Base-by-base conservation (phyloP, 1,284 basidiomycete species). In the Microbotryomycetes sp. region DNA sequence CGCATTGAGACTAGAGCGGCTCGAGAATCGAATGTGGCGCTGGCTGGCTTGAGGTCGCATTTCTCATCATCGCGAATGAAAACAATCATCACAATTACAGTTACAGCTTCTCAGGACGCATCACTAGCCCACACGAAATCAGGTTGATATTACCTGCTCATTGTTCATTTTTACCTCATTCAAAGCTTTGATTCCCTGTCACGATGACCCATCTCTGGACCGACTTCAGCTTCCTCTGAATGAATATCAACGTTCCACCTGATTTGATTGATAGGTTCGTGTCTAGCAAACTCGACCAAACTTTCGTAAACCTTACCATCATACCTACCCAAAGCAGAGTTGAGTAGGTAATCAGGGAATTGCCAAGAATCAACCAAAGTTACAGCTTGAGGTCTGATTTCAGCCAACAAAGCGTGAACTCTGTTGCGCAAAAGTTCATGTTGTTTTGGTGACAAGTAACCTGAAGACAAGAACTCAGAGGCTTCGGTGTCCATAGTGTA, bases 391-490 rank as follows among this genome's bases (percentile, higher is more conserved):
- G 76, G 76, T 5, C 76, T 64, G 26, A 77, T 57, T 52, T 71
- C 68, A 19, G 72, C 71, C 59, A 77, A 69, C 54, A 75, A 69
- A 56, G 73, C 74, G 63, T 76, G 73, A 28, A 75, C 70, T 54
- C 60, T 58, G 62, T 66, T 70, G 12, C 71, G 64, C 4, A 76
- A 60, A 28, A 77, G 65, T 54, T 73, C 71, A 68, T 71, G 73
- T 66, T 77, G 76, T 52, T 68, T 64, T 6, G 74, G 71, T 22
- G 60, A 61, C 42, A 77, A 71, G 70, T 76, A 77, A 28, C 76
- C 74, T 2, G 70, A 75, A 3, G 73, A 67, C n/a, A 77, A 66
- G 70, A 77, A 77, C 48, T 77, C 76, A 62, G 73, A 68, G 31
- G 71, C 74, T 51, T 62, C 65, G 30, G 52, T 14, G 45, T 68